phyloP scores from a whole-genome alignment of 768 basidiomycete species.

The Hortiboletus flavorubellus region DNA sequence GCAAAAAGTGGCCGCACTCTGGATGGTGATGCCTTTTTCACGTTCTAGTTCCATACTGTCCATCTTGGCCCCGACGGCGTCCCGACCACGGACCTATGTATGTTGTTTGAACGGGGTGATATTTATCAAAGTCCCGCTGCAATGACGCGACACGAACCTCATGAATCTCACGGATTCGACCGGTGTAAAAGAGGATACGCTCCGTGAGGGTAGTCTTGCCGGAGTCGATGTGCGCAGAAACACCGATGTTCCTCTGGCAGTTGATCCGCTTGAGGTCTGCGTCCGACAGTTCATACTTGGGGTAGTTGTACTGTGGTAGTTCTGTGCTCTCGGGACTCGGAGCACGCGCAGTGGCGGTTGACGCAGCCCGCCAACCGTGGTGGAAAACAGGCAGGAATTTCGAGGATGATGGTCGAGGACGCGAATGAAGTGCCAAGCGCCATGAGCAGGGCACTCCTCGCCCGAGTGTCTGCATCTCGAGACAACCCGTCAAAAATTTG shows the following conservation, averaged over 20 bases:
- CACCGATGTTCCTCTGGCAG: conserved; percentile 92
- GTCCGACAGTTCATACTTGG: conserved; percentile 51
- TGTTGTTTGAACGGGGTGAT: not conserved
- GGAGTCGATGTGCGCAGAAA: conserved; percentile 93
- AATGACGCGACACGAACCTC: conserved; percentile 57
- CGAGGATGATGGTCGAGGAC: conserved; percentile 6
- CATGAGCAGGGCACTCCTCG: conserved; percentile 27
- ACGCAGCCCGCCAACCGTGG: conserved; percentile 37
- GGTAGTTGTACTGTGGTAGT: conserved; percentile 25
- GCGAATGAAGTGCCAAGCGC: conserved; percentile 22
- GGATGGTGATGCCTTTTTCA: conserved; percentile 99
- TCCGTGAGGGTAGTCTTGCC: conserved; percentile 99
- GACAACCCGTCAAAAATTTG: conserved; percentile 2
- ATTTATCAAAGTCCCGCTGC: not conserved
- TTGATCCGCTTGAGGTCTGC: conserved; percentile 62
- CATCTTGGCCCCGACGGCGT: conserved; percentile 99
- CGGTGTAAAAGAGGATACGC: conserved; percentile 93
- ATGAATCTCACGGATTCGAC: conserved; percentile 92
- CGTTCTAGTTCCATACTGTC: conserved; percentile 99
- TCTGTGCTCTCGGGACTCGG: not conserved
- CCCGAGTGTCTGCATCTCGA: conserved; percentile 26
- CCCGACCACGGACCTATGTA: conserved; percentile 80
- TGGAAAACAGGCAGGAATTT: not conserved
- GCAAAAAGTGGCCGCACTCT: conserved; percentile 97
- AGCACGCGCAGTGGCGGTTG: conserved; percentile 37